Evolutionary conservation across 331 rosid genomes (phyloP).

Genomic region (Saraca asoca): DNA sequence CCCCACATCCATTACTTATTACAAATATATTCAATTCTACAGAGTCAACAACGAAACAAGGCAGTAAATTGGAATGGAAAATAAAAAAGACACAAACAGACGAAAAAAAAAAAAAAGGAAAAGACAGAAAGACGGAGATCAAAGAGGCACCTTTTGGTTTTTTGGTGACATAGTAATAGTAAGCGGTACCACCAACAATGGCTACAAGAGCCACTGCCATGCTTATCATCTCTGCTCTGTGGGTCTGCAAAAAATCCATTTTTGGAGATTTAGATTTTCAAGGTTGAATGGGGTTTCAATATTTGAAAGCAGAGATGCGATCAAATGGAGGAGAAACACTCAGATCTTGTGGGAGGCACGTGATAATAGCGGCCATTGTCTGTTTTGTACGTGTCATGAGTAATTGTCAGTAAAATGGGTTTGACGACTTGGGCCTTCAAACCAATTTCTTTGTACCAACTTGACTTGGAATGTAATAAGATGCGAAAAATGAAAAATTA

Average conservation of each 20-base stretch:
- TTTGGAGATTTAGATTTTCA: not conserved
- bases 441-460: too few relatives aligned
- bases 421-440: too few relatives aligned
- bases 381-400: not conserved
- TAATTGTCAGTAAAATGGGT: too few relatives aligned
- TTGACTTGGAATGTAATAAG: too few relatives aligned
- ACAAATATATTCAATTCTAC: not conserved
- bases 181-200: constrained; percentile 45
- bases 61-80: not conserved
- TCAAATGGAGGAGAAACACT: not conserved
- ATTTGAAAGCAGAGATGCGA: not conserved
- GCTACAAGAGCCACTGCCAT: constrained; percentile 48
- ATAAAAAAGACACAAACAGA: not conserved
- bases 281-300: not conserved
- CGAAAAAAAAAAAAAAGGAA: not conserved
- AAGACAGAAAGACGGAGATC: not conserved
- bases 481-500: too few relatives aligned
- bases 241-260: constrained; percentile 40
- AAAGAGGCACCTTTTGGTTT: constrained; percentile 42
- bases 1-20: not conserved
- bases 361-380: not conserved
- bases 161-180: constrained; percentile 47
- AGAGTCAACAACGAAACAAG: not conserved
- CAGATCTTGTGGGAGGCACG: not conserved
- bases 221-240: constrained; percentile 40